Conservation (phyloP, 1,284 basidiomycete species). For the Cryptococcus neoformans region DNA sequence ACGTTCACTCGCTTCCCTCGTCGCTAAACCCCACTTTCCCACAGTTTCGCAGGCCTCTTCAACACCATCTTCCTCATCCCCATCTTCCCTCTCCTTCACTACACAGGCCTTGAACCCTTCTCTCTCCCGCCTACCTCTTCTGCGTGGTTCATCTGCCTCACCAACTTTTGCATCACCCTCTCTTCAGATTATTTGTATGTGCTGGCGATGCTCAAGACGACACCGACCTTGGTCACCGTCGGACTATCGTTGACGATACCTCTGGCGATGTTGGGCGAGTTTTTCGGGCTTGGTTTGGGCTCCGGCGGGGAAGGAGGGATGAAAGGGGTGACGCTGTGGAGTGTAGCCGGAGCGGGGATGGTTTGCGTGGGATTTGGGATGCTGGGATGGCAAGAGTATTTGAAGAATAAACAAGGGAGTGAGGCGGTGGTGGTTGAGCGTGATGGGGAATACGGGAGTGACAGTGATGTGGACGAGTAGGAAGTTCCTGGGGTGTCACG, state of each 20-base stretch:
- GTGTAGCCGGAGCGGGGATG: conserved; percentile 53
- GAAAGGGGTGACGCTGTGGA: background rate
- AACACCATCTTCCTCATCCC: conserved; percentile 82
- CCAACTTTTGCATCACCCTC: conserved; percentile 86
- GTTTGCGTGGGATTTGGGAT: conserved; percentile 56
- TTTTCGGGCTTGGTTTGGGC: conserved; percentile 27
- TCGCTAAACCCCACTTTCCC: no score
- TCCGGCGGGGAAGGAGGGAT: background rate
- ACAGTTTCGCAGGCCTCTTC: conserved; percentile 89
- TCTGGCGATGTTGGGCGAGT: conserved; percentile 44
- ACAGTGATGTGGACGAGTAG: no score
- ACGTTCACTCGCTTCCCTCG: no score
- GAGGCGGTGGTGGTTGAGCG: conserved; percentile 1
- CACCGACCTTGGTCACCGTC: conserved; percentile 57
- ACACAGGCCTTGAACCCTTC: conserved; percentile 69
- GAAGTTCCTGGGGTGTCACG: no score
- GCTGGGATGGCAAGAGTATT: conserved; percentile 45
- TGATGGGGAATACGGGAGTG: background rate
- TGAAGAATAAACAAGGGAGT: conserved; percentile 16
- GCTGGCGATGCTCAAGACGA: conserved; percentile 92
- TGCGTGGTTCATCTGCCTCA: conserved; percentile 63
- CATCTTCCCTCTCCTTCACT: conserved; percentile 74
- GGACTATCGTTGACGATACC: conserved; percentile 47
- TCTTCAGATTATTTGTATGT: conserved; percentile 85
- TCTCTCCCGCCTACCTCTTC: conserved; percentile 63